Percentiles rank a stretch among this genome's conserved stretches.
These are phyloP conservation scores for Botrytis squamosa DNA, from an alignment of 2,329 filamentous ascomycete species.

Conservation along the genomic window DNA sequence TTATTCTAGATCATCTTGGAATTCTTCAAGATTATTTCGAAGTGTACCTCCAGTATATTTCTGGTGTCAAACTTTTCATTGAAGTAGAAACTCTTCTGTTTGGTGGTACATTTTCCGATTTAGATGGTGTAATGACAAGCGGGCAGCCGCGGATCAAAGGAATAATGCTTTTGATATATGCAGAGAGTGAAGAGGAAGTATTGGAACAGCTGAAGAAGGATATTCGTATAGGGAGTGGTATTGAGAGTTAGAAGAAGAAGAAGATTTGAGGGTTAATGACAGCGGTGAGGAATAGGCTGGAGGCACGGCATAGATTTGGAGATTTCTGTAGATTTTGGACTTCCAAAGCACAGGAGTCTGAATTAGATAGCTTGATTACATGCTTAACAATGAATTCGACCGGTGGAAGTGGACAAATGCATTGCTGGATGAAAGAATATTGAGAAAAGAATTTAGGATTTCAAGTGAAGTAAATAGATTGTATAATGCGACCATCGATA, in stretches of 20 bases:
- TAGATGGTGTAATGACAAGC: neutral
- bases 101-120: neutral
- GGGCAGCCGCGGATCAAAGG: neutral
- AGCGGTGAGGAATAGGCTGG: neutral
- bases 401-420: neutral
- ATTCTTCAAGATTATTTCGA: neutral
- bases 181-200: neutral
- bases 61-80: neutral
- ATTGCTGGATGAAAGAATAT: too few species aligned
- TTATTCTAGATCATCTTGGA: neutral
- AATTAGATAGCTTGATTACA: neutral
- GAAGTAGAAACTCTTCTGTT: neutral
- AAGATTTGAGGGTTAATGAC: neutral
- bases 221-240: neutral
- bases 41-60: neutral
- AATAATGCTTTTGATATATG: neutral
- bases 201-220: neutral
- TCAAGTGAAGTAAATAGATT: neutral
- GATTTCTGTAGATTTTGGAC: neutral
- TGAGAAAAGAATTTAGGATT: neutral
- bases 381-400: neutral
- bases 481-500: neutral
- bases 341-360: neutral
- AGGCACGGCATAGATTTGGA: neutral
- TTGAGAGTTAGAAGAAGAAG: neutral